Percentiles rank a stretch among this genome's conserved stretches.
phyloP scores from a whole-genome alignment of 2,329 filamentous ascomycete species.

The Clonostachys rhizophaga region DNA sequence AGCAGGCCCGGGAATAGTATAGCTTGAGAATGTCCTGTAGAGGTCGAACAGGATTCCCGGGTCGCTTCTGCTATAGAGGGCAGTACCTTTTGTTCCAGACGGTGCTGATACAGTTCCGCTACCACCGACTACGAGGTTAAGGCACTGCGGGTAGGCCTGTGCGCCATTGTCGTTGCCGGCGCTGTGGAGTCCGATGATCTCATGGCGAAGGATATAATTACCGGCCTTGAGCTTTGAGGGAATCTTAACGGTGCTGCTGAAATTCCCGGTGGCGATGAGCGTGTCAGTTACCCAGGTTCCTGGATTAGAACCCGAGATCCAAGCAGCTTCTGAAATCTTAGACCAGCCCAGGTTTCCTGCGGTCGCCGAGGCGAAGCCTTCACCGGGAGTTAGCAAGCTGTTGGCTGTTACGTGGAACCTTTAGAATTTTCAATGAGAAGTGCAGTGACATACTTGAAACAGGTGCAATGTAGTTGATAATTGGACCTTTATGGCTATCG shows the following conservation, averaged over 20 bases:
- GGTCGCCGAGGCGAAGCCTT: conserved; percentile 46
- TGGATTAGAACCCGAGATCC: conserved; percentile 35
- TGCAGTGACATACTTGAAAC: not conserved
- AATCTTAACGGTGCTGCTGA: conserved; percentile 38
- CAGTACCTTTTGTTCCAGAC: conserved; percentile 18
- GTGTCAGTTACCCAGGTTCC: conserved; percentile 52
- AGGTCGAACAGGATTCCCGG: conserved; percentile 26
- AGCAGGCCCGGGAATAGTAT: conserved; percentile 21
- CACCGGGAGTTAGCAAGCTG: conserved; percentile 7
- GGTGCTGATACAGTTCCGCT: conserved; percentile 16
- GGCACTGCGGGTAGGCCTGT: conserved; percentile 46
- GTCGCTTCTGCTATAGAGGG: conserved; percentile 24
- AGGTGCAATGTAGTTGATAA: conserved; percentile 52
- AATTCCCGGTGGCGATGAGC: conserved; percentile 36
- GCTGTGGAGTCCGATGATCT: conserved; percentile 51
- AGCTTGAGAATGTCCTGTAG: conserved; percentile 15
- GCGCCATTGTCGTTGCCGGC: conserved; percentile 31
- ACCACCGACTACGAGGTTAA: conserved; percentile 40
- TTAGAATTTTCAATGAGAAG: no score
- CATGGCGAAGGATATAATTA: conserved; percentile 49
- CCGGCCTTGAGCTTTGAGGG: conserved; percentile 40
- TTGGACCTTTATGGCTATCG: conserved; percentile 51
- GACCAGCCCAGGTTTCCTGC: conserved; percentile 49
- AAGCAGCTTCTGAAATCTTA: conserved; percentile 54
- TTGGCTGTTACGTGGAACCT: no score